phyloP scores from a whole-genome alignment of 768 basidiomycete species.

The Pleurotus sapidus region DNA sequence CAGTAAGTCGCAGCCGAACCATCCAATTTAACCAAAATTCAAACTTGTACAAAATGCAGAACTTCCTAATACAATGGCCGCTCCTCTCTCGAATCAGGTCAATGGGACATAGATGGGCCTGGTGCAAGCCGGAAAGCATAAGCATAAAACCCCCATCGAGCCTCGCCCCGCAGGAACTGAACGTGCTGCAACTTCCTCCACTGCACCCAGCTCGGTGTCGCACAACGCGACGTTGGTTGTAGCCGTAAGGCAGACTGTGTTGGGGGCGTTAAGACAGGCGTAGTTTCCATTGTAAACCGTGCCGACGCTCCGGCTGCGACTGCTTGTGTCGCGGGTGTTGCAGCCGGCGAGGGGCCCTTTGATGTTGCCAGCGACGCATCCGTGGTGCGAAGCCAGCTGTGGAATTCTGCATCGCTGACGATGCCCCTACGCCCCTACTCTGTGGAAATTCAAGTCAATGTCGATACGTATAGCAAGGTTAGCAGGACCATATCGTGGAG shows the following conservation, averaged over 20 bases:
- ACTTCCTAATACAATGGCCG: too few species aligned
- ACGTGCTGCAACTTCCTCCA: neutral
- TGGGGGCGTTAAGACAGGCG: neutral
- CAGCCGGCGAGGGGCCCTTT: neutral
- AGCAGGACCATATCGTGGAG: too few species aligned
- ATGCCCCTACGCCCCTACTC: too few species aligned
- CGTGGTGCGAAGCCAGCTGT: too few species aligned
- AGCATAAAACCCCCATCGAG: neutral
- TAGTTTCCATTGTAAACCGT: neutral
- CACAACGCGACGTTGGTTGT: slow-evolving; percentile 1
- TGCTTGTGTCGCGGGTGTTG: neutral
- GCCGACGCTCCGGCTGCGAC: neutral
- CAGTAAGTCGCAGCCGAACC: too few species aligned
- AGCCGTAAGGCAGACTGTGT: neutral
- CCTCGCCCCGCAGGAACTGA: neutral
- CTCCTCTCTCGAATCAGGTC: too few species aligned
- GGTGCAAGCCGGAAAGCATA: neutral
- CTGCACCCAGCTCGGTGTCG: neutral
- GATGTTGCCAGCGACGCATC: too few species aligned
- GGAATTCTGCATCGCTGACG: too few species aligned
- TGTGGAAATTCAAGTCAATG: too few species aligned
- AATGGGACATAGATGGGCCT: neutral
- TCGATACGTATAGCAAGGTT: too few species aligned
- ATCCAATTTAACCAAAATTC: too few species aligned
- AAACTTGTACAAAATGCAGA: too few species aligned